Conservation (phyloP, 192 early-diverging fungal genomes). For the Coemansia sp. region DNA sequence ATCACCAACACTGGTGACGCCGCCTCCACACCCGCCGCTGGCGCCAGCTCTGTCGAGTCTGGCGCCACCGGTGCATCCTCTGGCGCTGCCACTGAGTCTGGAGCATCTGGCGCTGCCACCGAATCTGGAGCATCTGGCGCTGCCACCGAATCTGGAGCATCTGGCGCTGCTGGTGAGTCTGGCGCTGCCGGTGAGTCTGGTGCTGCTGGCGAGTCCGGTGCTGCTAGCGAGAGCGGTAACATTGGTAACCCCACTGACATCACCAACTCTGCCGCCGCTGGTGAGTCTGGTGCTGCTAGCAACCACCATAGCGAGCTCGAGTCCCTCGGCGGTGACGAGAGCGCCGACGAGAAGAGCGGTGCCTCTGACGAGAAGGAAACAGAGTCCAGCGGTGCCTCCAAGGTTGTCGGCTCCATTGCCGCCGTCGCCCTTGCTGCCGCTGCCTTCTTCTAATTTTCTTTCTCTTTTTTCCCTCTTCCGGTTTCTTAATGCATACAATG, state of each 20-base stretch:
- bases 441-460: slow-evolving; percentile 42
- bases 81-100: no score
- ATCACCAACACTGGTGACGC: slow-evolving; percentile 9
- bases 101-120: not conserved
- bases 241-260: not conserved
- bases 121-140: not conserved
- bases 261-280: not conserved
- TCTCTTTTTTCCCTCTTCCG: not conserved
- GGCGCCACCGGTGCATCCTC: no score
- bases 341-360: not conserved
- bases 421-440: slow-evolving; percentile 37
- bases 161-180: not conserved
- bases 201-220: not conserved
- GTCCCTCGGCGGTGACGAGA: not conserved
- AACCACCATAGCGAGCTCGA: no score
- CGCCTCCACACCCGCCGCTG: not conserved
- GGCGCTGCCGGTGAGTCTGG: not conserved
- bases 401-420: slow-evolving; percentile 24
- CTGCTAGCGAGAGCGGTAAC: not conserved
- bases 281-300: no score
- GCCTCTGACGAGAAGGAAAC: not conserved
- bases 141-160: not conserved
- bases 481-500: slow-evolving; percentile 4
- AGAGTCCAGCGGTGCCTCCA: slow-evolving; percentile 17
- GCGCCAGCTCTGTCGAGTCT: not conserved